These are phyloP conservation scores for Schizonepeta tenuifolia DNA, from an alignment of 257 asterid species.

Conservation along the genomic window DNA sequence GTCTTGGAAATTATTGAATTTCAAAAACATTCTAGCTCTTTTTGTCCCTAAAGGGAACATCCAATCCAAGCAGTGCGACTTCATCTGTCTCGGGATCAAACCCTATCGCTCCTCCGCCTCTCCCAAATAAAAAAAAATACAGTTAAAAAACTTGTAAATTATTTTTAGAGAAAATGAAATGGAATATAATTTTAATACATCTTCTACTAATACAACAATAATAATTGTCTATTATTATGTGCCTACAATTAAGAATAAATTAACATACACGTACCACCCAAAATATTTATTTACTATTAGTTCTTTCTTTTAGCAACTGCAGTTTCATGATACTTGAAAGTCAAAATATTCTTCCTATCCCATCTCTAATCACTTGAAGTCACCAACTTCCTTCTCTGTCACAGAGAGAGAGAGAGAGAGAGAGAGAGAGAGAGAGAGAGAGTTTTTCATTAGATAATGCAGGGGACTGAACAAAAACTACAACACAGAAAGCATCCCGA, in stretches of 20 bases:
- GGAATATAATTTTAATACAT: neutral
- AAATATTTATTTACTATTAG: neutral
- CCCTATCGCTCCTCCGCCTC: no score
- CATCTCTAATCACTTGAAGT: neutral
- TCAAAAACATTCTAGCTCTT: neutral
- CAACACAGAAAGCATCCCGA: constrained; percentile 22
- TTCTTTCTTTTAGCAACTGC: neutral
- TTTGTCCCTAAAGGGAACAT: no score
- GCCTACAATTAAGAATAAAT: neutral
- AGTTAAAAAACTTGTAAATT: no score
- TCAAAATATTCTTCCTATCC: neutral
- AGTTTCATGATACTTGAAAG: neutral
- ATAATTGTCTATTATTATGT: no score
- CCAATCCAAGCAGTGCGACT: no score
- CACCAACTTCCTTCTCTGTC: neutral
- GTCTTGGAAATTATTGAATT: neutral
- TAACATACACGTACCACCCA: neutral
- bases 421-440: neutral
- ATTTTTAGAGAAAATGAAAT: neutral
- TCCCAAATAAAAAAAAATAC: no score
- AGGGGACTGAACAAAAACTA: neutral
- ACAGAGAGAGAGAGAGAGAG: no score
- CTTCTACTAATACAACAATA: neutral
- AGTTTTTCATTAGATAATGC: neutral
- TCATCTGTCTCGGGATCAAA: no score